Conservation (phyloP, 345 rosid species). For the Clarkia xantiana region DNA sequence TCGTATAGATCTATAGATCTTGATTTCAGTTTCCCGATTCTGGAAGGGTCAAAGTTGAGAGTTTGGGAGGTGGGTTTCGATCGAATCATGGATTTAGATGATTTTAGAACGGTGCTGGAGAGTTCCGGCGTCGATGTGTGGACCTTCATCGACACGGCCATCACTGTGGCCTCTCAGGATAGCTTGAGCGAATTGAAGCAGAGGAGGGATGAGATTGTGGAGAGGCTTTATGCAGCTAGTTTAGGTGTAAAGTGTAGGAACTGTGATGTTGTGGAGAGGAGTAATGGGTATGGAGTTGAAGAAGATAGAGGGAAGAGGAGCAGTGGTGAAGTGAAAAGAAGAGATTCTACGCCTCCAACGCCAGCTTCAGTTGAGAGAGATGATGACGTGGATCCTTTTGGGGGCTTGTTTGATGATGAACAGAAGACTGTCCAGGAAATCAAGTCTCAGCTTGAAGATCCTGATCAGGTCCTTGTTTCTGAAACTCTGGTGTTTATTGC, state of each 20-base stretch:
- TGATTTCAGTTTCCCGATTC: conserved; percentile 1
- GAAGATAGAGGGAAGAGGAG: conserved; percentile 21
- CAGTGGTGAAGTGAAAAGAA: conserved; percentile 6
- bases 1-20: neutral
- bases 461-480: conserved; percentile 51
- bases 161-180: conserved; percentile 65
- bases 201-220: conserved; percentile 71
- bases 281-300: conserved; percentile 15
- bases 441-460: conserved; percentile 75
- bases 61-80: conserved; percentile 5
- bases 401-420: conserved; percentile 90
- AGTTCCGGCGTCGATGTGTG: conserved; percentile 83
- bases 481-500: neutral
- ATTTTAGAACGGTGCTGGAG: conserved; percentile 61
- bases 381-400: conserved; percentile 66
- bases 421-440: conserved; percentile 70
- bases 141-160: conserved; percentile 80
- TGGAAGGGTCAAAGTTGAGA: neutral
- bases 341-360: conserved; percentile 20
- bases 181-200: conserved; percentile 47
- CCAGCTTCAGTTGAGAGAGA: conserved; percentile 39
- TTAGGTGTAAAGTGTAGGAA: conserved; percentile 41
- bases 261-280: conserved; percentile 34
- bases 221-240: conserved; percentile 54
- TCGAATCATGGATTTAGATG: conserved; percentile 64